Evolutionary conservation across 371 early-diverging fungal genomes (phyloP).

Genomic region (Mortierella sp.): DNA sequence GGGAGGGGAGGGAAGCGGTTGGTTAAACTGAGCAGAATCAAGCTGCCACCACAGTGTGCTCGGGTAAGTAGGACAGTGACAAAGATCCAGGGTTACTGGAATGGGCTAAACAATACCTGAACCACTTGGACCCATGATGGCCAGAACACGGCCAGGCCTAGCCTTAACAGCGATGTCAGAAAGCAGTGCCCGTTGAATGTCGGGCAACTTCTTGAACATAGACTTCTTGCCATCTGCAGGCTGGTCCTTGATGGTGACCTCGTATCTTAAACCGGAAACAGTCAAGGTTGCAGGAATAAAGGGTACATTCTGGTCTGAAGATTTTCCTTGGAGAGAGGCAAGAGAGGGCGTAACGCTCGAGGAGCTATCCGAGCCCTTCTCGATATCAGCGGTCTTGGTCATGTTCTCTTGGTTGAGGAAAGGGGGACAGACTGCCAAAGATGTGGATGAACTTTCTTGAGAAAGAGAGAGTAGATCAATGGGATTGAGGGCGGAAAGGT

Average conservation of each 20-base stretch:
- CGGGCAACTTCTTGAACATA: conserved; percentile 37
- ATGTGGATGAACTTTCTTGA: conserved; percentile 2
- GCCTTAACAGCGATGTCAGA: conserved; percentile 72
- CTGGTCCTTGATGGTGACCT: conserved; percentile 36
- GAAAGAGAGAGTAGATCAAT: conserved; percentile 1
- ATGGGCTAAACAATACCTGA: conserved; percentile 42
- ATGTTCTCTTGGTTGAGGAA: conserved; percentile 3
- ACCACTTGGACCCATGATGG: conserved; percentile 84
- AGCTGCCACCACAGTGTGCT: too few species aligned
- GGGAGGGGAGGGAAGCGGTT: too few species aligned
- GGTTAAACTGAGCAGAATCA: too few species aligned
- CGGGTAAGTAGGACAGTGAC: background rate
- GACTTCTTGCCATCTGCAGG: conserved; percentile 34
- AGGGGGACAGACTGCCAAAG: background rate
- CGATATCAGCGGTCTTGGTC: conserved; percentile 9
- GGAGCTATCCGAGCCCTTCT: conserved; percentile 20
- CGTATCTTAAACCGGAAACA: conserved; percentile 35
- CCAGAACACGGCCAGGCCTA: conserved; percentile 79
- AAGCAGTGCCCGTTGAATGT: conserved; percentile 53
- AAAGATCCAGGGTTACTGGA: background rate
- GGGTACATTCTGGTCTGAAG: conserved; percentile 18
- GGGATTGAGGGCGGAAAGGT: background rate
- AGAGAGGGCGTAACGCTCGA: conserved; percentile 14
- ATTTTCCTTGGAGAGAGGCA: conserved; percentile 1
- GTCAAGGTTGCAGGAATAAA: conserved; percentile 47